Base-by-base conservation (phyloP, 1,139 yeast species). In the Pichia sp. region DNA sequence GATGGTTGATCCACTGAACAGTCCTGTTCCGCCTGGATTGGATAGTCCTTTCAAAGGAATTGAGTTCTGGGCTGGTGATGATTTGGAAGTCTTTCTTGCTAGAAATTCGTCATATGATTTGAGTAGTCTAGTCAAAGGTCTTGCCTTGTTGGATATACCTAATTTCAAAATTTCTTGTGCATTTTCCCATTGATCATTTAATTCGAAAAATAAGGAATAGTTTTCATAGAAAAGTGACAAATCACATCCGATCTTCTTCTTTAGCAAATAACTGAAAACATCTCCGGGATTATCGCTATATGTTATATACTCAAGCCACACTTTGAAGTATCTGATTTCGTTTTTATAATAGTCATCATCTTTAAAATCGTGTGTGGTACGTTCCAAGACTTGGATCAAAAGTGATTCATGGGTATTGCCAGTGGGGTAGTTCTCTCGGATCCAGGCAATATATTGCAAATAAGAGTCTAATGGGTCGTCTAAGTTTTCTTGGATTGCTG, bases 381-480 rank as follows among this genome's bases (percentile, higher is more conserved):
- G 68, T 61, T 90, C 96, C 24, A 90, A 69, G 5, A 87, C 64
- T 20, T 68, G 72, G 18, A 89, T 68, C 45, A 89, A 69, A 0
- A 90, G 91, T 54, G 90, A 84, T 36, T 83, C 85, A 4, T 74
- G 70, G 10, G 77, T 76, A 20, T 76, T 71, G 0, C 95, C 96
- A 38, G 82, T 82, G 0, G 95, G 91, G 56, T 68, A 85, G 36
- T 73, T 76, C 39, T 75, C 73, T 46, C 77, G 80, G 7, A 81
- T 79, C 96, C 96, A 91, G 15, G 71, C 65, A 15, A 91, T 73
- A 56, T 88, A 90, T 19, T 83, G 83, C 20, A 88, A 58, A 64
- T 76, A 89, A 1, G 81, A 77, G 50, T 85, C 87, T 27, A 90
- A 65, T 0, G 97, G 96, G 60, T 91, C 97, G 65, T 90, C 96